Conservation (phyloP, 371 early-diverging fungal species). For the Gilbertella persicaria region DNA sequence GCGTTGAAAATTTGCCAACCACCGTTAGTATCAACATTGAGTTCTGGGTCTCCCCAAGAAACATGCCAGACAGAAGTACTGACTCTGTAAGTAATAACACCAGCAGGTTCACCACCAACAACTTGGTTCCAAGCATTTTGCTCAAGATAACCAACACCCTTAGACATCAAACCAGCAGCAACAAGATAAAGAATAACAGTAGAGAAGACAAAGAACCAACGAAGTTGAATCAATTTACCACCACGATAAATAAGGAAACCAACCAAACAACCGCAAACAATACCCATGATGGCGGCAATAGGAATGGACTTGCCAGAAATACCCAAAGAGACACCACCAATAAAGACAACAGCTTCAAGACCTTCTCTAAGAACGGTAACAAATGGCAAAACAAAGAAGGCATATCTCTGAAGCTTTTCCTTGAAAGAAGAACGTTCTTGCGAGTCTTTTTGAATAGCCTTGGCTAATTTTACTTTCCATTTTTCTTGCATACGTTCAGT, state of each 20-base stretch:
- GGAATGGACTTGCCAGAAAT: slow-evolving; percentile 72
- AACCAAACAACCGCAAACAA: slow-evolving; percentile 65
- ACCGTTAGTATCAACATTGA: slow-evolving; percentile 23
- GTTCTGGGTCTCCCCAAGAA: slow-evolving; percentile 40
- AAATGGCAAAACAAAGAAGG: slow-evolving; percentile 76
- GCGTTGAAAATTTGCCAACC: slow-evolving; percentile 69
- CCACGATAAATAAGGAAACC: slow-evolving; percentile 72
- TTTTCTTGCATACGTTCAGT: slow-evolving; percentile 73
- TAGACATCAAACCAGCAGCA: slow-evolving; percentile 74
- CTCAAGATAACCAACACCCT: slow-evolving; percentile 61
- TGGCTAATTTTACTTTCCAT: slow-evolving; percentile 65
- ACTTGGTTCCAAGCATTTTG: slow-evolving; percentile 55
- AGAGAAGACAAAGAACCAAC: slow-evolving; percentile 76
- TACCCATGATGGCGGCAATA: slow-evolving; percentile 71
- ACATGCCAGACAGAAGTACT: slow-evolving; percentile 42
- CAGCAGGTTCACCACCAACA: slow-evolving; percentile 55
- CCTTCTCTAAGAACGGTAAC: slow-evolving; percentile 83
- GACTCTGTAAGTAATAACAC: slow-evolving; percentile 38
- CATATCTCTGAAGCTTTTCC: slow-evolving; percentile 41
- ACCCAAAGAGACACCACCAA: slow-evolving; percentile 78
- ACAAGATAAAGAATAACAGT: slow-evolving; percentile 76
- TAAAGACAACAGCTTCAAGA: slow-evolving; percentile 78
- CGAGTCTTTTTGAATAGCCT: slow-evolving; percentile 43
- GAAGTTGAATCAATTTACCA: slow-evolving; percentile 66
- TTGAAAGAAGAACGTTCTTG: slow-evolving; percentile 24